These are phyloP conservation scores for Eremochloa ophiuroides DNA, from an alignment of 176 grass and related monocot genomes.

Conservation along the genomic window DNA sequence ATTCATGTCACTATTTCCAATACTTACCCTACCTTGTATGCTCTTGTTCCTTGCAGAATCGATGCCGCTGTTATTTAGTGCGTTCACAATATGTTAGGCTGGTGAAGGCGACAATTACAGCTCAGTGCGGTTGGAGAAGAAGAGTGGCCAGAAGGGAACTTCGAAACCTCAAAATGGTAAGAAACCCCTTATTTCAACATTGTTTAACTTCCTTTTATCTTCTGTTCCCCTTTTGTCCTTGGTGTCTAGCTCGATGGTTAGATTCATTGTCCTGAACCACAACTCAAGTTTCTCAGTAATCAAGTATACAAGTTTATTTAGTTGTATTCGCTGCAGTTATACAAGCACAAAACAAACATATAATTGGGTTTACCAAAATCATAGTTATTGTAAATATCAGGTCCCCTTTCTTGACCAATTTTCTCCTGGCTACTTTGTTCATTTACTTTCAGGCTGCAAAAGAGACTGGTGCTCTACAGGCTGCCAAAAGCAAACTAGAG, in stretches of 20 bases:
- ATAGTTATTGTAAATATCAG: not conserved
- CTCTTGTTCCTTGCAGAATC: constrained; percentile 50
- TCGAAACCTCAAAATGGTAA: constrained; percentile 84
- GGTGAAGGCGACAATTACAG: constrained; percentile 50
- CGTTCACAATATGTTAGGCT: constrained; percentile 48
- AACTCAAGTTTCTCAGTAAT: not conserved
- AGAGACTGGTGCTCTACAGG: constrained; percentile 91
- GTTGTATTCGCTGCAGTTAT: not conserved
- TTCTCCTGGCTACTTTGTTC: not conserved
- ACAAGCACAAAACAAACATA: not conserved
- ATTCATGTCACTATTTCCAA: no score
- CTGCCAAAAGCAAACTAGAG: constrained; percentile 95
- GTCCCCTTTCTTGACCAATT: constrained; percentile 10
- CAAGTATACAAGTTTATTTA: not conserved
- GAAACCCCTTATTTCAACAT: not conserved
- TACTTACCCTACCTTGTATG: not conserved
- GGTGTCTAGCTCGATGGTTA: not conserved
- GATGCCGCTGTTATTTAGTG: constrained; percentile 49
- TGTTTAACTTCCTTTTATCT: not conserved
- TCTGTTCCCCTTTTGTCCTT: not conserved
- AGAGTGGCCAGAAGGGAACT: constrained; percentile 81
- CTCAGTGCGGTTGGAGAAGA: constrained; percentile 82
- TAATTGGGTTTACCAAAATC: not conserved
- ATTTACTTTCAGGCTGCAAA: constrained; percentile 78
- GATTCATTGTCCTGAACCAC: not conserved